phyloP scores from a whole-genome alignment of 768 basidiomycete species.

The Phlebiopsis gigantea region DNA sequence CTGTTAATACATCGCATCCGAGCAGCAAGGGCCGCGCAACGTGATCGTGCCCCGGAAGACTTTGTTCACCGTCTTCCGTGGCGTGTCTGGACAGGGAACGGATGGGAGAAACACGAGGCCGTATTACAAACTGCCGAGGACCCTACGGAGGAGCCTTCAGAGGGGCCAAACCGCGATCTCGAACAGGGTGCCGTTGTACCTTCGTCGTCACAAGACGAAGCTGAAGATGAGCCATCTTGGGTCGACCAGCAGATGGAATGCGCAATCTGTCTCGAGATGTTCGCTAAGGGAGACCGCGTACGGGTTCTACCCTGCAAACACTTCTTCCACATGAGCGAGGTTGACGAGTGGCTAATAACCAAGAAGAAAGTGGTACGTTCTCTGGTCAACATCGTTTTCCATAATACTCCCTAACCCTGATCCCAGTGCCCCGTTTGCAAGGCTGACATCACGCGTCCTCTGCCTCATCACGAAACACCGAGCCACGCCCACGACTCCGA shows the following conservation, averaged over 20 bases:
- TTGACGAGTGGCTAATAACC: conserved; percentile 89
- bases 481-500: background rate
- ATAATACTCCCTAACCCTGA: background rate
- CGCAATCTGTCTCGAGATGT: conserved; percentile 88
- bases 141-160: conserved; percentile 12
- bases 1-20: conserved; percentile 87
- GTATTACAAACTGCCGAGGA: conserved; percentile 8
- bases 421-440: conserved; percentile 87
- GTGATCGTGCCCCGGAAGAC: conserved; percentile 79
- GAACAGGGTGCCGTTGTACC: conserved; percentile 7
- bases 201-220: background rate
- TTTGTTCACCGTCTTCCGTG: conserved; percentile 76
- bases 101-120: conserved; percentile 75
- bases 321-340: conserved; percentile 89
- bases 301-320: conserved; percentile 92
- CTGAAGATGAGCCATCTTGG: conserved; percentile 50
- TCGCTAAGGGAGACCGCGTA: conserved; percentile 83
- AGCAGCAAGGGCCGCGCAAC: conserved; percentile 72
- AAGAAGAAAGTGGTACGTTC: conserved; percentile 84
- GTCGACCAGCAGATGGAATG: conserved; percentile 83
- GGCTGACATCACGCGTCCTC: conserved; percentile 73
- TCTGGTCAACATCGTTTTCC: background rate
- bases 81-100: conserved; percentile 74
- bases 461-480: background rate
- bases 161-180: conserved; percentile 17